phyloP scores from a whole-genome alignment of 768 basidiomycete species.

The Russula dissimulans region DNA sequence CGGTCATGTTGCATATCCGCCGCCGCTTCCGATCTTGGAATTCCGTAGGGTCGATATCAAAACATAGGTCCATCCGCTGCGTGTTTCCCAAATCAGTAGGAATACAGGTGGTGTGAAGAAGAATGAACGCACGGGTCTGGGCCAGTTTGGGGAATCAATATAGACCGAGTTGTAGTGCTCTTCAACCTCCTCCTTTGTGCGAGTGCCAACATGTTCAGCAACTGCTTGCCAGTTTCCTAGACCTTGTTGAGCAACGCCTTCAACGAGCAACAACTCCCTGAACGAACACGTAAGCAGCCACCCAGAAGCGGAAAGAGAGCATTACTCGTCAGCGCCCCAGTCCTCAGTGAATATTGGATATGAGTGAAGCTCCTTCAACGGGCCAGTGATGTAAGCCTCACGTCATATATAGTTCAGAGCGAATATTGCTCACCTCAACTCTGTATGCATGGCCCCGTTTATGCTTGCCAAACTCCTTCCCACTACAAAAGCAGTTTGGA shows the following conservation, averaged over 20 bases:
- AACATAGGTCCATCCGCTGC: slow-evolving; percentile 42
- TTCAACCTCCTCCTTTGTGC: slow-evolving; percentile 90
- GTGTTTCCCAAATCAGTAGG: slow-evolving; percentile 8
- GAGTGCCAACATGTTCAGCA: slow-evolving; percentile 87
- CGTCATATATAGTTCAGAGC: not conserved
- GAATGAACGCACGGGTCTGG: slow-evolving; percentile 54
- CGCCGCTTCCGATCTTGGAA: slow-evolving; percentile 87
- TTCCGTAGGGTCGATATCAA: slow-evolving; percentile 66
- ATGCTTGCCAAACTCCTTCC: slow-evolving; percentile 82
- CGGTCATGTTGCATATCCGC: slow-evolving; percentile 72
- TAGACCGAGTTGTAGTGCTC: slow-evolving; percentile 80
- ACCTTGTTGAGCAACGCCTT: slow-evolving; percentile 80
- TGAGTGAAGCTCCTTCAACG: slow-evolving; percentile 78
- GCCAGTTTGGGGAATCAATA: slow-evolving; percentile 70
- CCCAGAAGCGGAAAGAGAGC: not conserved
- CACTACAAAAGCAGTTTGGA: slow-evolving; percentile 84
- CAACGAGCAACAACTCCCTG: slow-evolving; percentile 83
- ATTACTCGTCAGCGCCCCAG: slow-evolving; percentile 97
- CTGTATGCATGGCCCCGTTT: slow-evolving; percentile 84
- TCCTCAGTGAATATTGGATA: slow-evolving; percentile 92
- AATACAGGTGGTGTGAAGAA: slow-evolving; percentile 1
- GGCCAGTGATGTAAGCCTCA: slow-evolving; percentile 11
- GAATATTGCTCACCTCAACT: slow-evolving; percentile 56
- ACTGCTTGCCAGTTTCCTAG: slow-evolving; percentile 97
- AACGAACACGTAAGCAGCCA: slow-evolving; percentile 1